Evolutionary conservation across 1,284 basidiomycete genomes (phyloP).

Genomic region (Schizopora paradoxa): DNA sequence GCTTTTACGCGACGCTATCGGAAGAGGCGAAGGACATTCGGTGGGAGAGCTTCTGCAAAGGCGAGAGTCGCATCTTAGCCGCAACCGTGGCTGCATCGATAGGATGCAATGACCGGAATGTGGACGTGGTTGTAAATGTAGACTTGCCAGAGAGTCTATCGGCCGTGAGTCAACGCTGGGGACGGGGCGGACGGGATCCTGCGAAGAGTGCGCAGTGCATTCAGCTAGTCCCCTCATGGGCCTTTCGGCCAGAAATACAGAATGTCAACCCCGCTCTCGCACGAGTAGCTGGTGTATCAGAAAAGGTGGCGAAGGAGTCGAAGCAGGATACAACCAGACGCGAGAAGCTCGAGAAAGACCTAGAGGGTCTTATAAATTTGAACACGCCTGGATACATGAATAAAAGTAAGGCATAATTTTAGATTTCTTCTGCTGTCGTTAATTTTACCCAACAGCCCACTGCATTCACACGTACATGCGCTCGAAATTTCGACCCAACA

Average conservation of each 20-base stretch:
- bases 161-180: constrained; percentile 22
- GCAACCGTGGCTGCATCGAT: constrained; percentile 24
- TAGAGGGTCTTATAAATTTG: constrained; percentile 19
- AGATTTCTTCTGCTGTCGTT: not conserved
- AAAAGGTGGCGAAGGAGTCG: constrained; percentile 8
- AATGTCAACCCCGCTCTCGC: constrained; percentile 7
- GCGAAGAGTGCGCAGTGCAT: constrained; percentile 16
- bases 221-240: constrained; percentile 21
- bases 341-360: constrained; percentile 11
- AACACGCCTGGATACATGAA: not conserved
- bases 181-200: constrained; percentile 17
- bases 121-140: constrained; percentile 19
- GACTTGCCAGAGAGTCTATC: constrained; percentile 16
- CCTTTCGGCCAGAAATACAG: constrained; percentile 13
- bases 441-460: not conserved
- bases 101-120: constrained; percentile 22
- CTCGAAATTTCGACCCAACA: not conserved
- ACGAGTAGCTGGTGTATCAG: constrained; percentile 4
- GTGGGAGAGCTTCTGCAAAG: constrained; percentile 19
- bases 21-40: constrained; percentile 10
- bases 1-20: constrained; percentile 20
- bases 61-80: constrained; percentile 19
- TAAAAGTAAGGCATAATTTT: not conserved
- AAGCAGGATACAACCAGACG: constrained; percentile 11
- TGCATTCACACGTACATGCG: not conserved